Conservation (phyloP, 2,329 filamentous ascomycete species). For the Pseudogymnoascus sp. region DNA sequence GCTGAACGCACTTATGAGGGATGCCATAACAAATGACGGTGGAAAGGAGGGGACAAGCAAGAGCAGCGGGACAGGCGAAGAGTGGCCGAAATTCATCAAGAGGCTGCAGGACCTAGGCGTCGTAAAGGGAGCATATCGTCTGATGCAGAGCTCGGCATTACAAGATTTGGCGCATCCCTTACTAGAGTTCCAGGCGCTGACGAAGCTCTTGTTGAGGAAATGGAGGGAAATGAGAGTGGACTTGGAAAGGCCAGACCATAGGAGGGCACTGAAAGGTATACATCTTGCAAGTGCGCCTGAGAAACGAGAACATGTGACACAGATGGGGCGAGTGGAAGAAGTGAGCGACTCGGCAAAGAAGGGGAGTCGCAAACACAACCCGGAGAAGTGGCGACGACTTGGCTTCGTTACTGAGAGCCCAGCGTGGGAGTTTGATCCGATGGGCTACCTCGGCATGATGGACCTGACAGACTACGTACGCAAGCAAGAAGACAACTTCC, state of each 20-base stretch:
- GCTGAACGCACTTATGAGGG: conserved; percentile 90
- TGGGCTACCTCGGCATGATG: conserved; percentile 94
- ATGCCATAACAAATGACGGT: conserved; percentile 67
- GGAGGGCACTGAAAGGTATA: conserved; percentile 67
- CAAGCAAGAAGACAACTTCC: conserved; percentile 86
- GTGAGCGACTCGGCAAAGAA: conserved; percentile 42
- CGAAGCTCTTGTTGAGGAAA: conserved; percentile 77
- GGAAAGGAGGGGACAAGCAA: conserved; percentile 29
- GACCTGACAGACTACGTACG: conserved; percentile 89
- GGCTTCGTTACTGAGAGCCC: conserved; percentile 91
- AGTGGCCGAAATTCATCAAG: conserved; percentile 96
- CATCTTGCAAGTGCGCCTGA: conserved; percentile 76
- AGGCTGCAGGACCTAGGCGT: conserved; percentile 85
- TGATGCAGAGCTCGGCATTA: conserved; percentile 91
- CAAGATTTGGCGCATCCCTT: conserved; percentile 86
- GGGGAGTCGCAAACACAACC: conserved; percentile 66
- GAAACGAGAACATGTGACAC: conserved; percentile 28
- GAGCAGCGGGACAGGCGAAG: conserved; percentile 44
- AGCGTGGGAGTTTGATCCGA: conserved; percentile 72
- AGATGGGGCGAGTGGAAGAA: conserved; percentile 26
- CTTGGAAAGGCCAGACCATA: conserved; percentile 78
- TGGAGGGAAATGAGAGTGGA: conserved; percentile 85
- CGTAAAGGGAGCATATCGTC: conserved; percentile 80
- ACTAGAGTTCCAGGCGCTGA: conserved; percentile 86
- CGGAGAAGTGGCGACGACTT: conserved; percentile 85